phyloP scores from a whole-genome alignment of 495 filamentous ascomycete genomes.

The Cercophora samala region DNA sequence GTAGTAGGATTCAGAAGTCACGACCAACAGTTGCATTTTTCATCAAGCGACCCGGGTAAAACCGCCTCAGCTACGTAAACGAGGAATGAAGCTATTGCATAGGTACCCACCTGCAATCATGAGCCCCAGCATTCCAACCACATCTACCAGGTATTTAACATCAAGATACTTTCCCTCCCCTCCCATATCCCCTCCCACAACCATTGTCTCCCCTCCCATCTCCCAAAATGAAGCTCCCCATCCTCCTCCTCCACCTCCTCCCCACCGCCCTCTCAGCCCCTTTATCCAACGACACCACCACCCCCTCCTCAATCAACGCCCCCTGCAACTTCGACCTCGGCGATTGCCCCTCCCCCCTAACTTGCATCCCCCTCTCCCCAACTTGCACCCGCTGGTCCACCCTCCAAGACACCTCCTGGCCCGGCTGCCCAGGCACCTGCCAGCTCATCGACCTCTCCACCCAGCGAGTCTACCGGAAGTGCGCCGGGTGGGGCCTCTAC shows the following conservation, averaged over 20 bases:
- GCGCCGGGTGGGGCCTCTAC: slow-evolving; percentile 17
- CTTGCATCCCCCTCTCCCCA: slow-evolving; percentile 19
- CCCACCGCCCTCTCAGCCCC: background rate
- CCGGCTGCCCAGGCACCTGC: slow-evolving; percentile 19
- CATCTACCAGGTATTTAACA: background rate
- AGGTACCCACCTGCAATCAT: background rate
- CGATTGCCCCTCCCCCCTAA: slow-evolving; percentile 18
- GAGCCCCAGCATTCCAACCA: background rate
- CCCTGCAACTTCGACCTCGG: slow-evolving; percentile 14
- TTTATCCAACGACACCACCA: background rate
- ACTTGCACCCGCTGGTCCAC: slow-evolving; percentile 15
- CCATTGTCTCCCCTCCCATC: background rate
- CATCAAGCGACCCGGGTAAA: background rate
- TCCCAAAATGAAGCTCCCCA: background rate
- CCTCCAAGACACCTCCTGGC: background rate
- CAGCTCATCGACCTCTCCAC: slow-evolving; percentile 13
- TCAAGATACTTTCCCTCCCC: background rate
- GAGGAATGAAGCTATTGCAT: background rate
- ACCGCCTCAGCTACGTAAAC: background rate
- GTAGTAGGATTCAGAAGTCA: background rate
- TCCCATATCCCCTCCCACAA: background rate
- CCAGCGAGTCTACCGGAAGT: slow-evolving; percentile 20
- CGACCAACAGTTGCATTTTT: background rate
- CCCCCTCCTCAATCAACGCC: background rate
- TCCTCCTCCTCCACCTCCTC: background rate